Base-by-base conservation (phyloP, 345 rosid genomes). In the Corchorus capsularis region DNA sequence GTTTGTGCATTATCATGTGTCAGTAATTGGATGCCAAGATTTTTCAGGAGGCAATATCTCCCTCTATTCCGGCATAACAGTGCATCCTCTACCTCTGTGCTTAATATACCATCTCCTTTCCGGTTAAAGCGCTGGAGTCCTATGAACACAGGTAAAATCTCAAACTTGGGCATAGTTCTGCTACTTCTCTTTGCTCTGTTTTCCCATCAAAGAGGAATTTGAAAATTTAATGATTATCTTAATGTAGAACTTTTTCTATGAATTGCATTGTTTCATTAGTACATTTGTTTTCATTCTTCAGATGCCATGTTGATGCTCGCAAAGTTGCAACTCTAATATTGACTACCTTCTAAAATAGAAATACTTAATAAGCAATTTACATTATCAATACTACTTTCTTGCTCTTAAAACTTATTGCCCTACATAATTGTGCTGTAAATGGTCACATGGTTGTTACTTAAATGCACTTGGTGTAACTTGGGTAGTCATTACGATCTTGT, bases 81-180 rank as follows among this genome's bases (percentile, higher is more conserved):
- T 78, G 78, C 89, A 69, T 83, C 97, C 47, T 55, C 90, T 43
- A 41, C 94, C 3, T 89, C 97, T 54, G 93, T 86, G 76, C 97
- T 93, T 59, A 91, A 81, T 80, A 86, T 93, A 57, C 88, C 94
- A 6, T 87, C 93, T 80, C 93, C 97, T 72, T 92, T 96, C 81
- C 84, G 91, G 57, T 88, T 93, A 73, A 91, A 83, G 72, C 89
- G 90, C 49, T 96, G 99, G 97, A 92, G 97, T 86, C 98, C 97
- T 63, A 89, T 92, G 75, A 94, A 55, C 69, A 73, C 92, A 60
- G 96, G 99, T 91, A 78, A 79, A 81, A 72, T 55, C 45, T 69
- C 60, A 6, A 39, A 3, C 43, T 35, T 69, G 14, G 22, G 35
- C 41, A 41, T 53, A 47, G 16, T 59, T 66, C 64, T 72, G 49